phyloP scores from a whole-genome alignment of 1,139 yeast species.

The Ogataea hybrid region DNA sequence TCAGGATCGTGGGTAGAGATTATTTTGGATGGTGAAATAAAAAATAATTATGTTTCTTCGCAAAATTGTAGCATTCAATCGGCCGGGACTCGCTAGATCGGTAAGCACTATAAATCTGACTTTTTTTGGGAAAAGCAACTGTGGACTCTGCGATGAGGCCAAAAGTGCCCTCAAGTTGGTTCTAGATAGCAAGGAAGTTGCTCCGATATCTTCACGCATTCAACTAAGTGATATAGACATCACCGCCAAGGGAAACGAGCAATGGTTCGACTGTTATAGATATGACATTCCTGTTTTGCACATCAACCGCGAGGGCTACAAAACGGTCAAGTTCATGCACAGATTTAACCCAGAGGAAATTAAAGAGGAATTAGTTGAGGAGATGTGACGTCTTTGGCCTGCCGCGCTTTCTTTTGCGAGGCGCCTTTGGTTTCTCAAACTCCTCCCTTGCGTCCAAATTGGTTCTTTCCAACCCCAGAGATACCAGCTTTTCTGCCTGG shows the following conservation, averaged over 20 bases:
- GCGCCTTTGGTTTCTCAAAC: background rate
- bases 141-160: slow-evolving; percentile 79
- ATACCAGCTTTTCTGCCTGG: background rate
- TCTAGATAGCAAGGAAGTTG: slow-evolving; percentile 30
- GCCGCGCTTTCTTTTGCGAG: background rate
- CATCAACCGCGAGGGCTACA: slow-evolving; percentile 49
- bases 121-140: slow-evolving; percentile 74
- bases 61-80: slow-evolving; percentile 1
- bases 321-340: slow-evolving; percentile 73
- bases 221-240: slow-evolving; percentile 60
- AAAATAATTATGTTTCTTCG: slow-evolving; percentile 1
- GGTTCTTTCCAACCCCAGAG: background rate
- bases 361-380: slow-evolving; percentile 40
- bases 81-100: background rate
- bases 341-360: slow-evolving; percentile 60
- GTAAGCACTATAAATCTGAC: slow-evolving; percentile 38
- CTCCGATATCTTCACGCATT: slow-evolving; percentile 27
- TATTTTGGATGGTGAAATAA: slow-evolving; percentile 54
- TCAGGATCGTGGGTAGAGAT: slow-evolving; percentile 64
- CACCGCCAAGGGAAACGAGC: slow-evolving; percentile 58
- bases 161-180: slow-evolving; percentile 48
- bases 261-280: slow-evolving; percentile 78
- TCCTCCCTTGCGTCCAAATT: background rate
- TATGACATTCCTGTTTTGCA: slow-evolving; percentile 91
- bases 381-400: slow-evolving; percentile 18